phyloP scores from a whole-genome alignment of 768 basidiomycete species.

The Cubamyces lactineus region DNA sequence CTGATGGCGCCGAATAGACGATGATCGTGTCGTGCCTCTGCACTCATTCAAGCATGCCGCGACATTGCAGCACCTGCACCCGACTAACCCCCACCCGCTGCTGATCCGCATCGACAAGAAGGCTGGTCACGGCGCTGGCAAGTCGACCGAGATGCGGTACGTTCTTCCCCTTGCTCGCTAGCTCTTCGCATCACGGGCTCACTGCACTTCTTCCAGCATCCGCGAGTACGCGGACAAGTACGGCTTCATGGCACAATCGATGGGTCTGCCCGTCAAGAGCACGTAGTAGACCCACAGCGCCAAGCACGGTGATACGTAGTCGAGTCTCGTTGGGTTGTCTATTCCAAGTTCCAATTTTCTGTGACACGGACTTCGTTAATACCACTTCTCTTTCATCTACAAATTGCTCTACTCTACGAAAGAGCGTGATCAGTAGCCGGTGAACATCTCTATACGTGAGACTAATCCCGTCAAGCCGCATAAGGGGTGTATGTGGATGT shows the following conservation, averaged over 20 bases:
- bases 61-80: constrained; percentile 66
- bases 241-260: constrained; percentile 70
- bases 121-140: constrained; percentile 81
- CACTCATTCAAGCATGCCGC: constrained; percentile 87
- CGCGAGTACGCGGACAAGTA: constrained; percentile 78
- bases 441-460: too few relatives aligned
- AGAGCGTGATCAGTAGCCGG: too few relatives aligned
- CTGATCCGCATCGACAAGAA: constrained; percentile 80
- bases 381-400: neutral
- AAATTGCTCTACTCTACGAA: neutral
- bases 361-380: constrained; percentile 1
- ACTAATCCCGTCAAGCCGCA: too few relatives aligned
- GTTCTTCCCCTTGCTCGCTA: neutral
- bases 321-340: neutral
- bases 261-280: constrained; percentile 47
- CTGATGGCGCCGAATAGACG: constrained; percentile 43
- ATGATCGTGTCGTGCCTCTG: constrained; percentile 85
- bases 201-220: constrained; percentile 53
- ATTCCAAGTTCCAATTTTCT: neutral
- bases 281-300: too few relatives aligned
- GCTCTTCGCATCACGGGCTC: neutral
- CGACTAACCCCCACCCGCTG: constrained; percentile 72
- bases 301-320: neutral
- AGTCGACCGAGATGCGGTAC: constrained; percentile 71
- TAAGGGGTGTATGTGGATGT: too few relatives aligned